Conservation (phyloP, 352 stramenopile species). For the Chrysophaeum taylorii region DNA sequence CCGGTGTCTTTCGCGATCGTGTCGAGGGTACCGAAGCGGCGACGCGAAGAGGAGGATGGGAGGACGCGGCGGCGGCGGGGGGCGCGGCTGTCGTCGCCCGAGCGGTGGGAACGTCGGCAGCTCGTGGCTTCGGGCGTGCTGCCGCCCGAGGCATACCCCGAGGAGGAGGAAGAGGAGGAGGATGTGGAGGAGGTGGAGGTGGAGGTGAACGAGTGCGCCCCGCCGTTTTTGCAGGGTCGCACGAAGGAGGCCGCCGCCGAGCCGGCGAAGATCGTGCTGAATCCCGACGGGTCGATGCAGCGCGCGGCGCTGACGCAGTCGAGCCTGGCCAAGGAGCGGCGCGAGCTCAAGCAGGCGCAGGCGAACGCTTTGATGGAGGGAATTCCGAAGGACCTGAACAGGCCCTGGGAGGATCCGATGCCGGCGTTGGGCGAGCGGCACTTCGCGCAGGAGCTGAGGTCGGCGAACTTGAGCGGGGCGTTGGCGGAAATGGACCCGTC, state of each 20-base stretch:
- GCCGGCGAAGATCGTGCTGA: slow-evolving; percentile 96
- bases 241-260: slow-evolving; percentile 75
- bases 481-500: slow-evolving; percentile 61
- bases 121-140: slow-evolving; percentile 95
- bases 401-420: slow-evolving; percentile 96
- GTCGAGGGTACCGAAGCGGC: no score
- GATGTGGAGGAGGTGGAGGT: slow-evolving; percentile 75
- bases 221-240: slow-evolving; percentile 88
- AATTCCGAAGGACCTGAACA: slow-evolving; percentile 96
- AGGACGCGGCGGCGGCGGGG: slow-evolving; percentile 19
- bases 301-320: slow-evolving; percentile 90
- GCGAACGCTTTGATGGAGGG: slow-evolving; percentile 87
- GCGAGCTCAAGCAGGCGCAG: slow-evolving; percentile 90
- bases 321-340: slow-evolving; percentile 89
- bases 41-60: not conserved
- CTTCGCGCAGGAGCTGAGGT: slow-evolving; percentile 83
- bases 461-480: slow-evolving; percentile 57
- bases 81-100: slow-evolving; percentile 80
- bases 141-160: slow-evolving; percentile 92
- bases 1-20: no score
- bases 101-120: slow-evolving; percentile 92
- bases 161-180: slow-evolving; percentile 84
- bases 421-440: slow-evolving; percentile 89
- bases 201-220: slow-evolving; percentile 91
- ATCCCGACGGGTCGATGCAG: slow-evolving; percentile 94